Base-by-base conservation (phyloP, 2,329 filamentous ascomycete genomes). In the Aspergillus neotritici region DNA sequence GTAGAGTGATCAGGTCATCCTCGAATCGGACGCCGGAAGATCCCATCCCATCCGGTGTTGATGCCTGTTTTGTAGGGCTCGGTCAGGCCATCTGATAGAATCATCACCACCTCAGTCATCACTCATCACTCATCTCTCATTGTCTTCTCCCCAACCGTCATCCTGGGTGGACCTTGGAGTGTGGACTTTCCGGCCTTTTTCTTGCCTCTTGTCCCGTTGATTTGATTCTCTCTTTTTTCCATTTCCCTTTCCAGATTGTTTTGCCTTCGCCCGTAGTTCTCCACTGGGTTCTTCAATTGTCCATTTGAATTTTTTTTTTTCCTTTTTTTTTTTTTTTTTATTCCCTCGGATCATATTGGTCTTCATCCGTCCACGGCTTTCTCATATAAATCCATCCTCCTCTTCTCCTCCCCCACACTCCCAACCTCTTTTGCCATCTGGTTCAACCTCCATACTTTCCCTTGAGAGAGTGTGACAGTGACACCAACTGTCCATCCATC, bases 361-460 rank as follows among this genome's bases (percentile, higher is more conserved):
- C 15, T 28, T 37, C 21, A 25, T 25, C 21, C 21, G 4, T 25
- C 21, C 21, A 25, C 9, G 7, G 21, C 21, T 25, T 25, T 9
- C 21, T 25, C 21, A 25, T 25, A 25, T 25, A 30, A 7, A 13
- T 15, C 21, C 34, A 31, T 47, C 42, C 36, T 37, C 40, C 31
- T 41, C 40, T 40, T 46, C 37, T 40, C 45, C 48, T 40, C 28
- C 34, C 34, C 39, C 48, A 36, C 49, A 50, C 41, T 44, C 30
- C 31, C 32, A 32, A 31, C 32, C 6, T 33, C 11, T 37, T 32
- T 21, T 30, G 10, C 7, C 12, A 14, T 8, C 17, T 10, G 32
- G 25, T n/a, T 34, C 44, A 31, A 31, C 30, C 30, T 41, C 13
- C 43, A 35, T 38, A 32, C 31, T 21, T 37, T 43, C 37, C 11